Base-by-base conservation (phyloP, 2,329 filamentous ascomycete genomes). In the Lachnellula willkommii region DNA sequence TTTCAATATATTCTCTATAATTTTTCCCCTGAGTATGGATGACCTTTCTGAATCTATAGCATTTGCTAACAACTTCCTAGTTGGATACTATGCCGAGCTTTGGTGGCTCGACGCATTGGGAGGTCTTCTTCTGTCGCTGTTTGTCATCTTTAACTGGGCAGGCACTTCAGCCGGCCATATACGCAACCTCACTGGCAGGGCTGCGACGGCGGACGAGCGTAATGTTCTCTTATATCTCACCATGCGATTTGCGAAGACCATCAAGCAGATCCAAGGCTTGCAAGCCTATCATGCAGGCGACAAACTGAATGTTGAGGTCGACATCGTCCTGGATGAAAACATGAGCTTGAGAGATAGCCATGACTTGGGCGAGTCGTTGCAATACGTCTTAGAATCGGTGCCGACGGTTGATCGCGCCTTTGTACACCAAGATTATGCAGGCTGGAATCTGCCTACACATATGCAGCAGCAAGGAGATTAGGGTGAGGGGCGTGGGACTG, bases 141-240 rank as follows among this genome's bases (percentile, higher is more conserved):
- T 79, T 72, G 85, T 88, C 68, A 87, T 88, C 62, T 83, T 80
- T 69, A 85, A 88, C 70, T 88, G 84, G 85, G 79, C 79, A 1
- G 75, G 77, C 47, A 87, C 84, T 0, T 82, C 77, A 58, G 74
- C 83, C 48, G 75, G 81, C 53, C 84, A 85, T 61, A 77, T 85
- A 47, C 77, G 77, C 1, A 76, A 82, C 2, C 71, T 85, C 5
- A 81, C 79, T 0, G 82, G 82, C n/a, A 74, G 80, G 51, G 79
- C 79, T 0, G 81, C 80, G 0, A 74, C 76, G 2, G 72, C 78
- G 3, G 70, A 75, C 4, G 71, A 80, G 42, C 72, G 77, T 24
- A 77, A 81, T 60, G 84, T 84, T 62, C 72, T 85, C 24, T 75
- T 82, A 57, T 85, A 79, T 60, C 74, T 86, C 52, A 82, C 80